phyloP scores from a whole-genome alignment of 2,329 filamentous ascomycete genomes.

The Huntiella savannae region DNA sequence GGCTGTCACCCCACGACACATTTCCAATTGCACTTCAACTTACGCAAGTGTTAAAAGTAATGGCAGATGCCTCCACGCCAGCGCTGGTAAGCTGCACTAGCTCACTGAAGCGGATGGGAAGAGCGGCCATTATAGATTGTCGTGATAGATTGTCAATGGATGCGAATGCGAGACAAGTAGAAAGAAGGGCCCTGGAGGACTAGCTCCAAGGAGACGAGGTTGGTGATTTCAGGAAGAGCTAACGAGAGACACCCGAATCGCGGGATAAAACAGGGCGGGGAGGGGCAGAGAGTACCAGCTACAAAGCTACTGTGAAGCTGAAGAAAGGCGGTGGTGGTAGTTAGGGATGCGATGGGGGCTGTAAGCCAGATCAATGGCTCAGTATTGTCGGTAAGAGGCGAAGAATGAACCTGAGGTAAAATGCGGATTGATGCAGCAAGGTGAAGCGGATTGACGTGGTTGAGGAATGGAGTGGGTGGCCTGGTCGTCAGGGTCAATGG shows the following conservation, averaged over 20 bases:
- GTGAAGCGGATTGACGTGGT: slow-evolving; percentile 3
- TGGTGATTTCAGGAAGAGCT: slow-evolving; percentile 8
- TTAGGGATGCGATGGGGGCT: not conserved
- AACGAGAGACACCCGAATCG: slow-evolving; percentile 8
- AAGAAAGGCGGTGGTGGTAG: not conserved
- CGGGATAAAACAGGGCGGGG: not conserved
- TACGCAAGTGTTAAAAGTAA: slow-evolving; percentile 68
- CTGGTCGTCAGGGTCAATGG: no score
- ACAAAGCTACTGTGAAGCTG: not conserved
- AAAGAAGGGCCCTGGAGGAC: slow-evolving; percentile 7
- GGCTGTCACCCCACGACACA: no score
- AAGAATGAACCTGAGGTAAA: slow-evolving; percentile 5
- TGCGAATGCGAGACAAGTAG: not conserved
- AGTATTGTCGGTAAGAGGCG: not conserved
- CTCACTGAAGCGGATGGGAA: slow-evolving; percentile 89
- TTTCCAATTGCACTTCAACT: slow-evolving; percentile 18
- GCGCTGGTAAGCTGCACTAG: slow-evolving; percentile 47
- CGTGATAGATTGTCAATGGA: not conserved
- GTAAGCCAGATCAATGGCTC: slow-evolving; percentile 10
- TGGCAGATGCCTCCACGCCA: slow-evolving; percentile 30
- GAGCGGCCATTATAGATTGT: slow-evolving; percentile 34
- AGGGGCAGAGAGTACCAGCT: not conserved
- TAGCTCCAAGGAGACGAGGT: slow-evolving; percentile 11
- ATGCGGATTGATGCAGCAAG: not conserved
- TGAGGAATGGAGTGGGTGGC: slow-evolving; percentile 4